Evolutionary conservation across 306 rosid species (phyloP).

Genomic region (Aeschynomene evenia): DNA sequence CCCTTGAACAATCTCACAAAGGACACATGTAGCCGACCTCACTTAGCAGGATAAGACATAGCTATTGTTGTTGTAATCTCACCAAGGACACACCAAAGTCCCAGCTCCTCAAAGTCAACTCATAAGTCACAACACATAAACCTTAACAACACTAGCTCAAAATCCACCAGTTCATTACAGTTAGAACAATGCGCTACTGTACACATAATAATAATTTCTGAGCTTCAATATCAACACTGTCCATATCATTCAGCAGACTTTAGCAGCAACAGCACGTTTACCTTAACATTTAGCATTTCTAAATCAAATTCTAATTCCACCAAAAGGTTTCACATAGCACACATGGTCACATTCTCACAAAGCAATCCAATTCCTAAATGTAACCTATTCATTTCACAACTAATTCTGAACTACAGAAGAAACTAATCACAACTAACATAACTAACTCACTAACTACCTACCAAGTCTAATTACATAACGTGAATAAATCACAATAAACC

Average conservation of each 20-base stretch:
- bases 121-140: not conserved
- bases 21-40: too few species aligned
- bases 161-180: not conserved
- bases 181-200: not conserved
- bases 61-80: too few species aligned
- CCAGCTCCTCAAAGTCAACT: not conserved
- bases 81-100: not conserved
- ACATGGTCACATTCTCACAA: too few species aligned
- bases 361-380: not conserved
- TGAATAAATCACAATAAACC: too few species aligned
- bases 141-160: not conserved
- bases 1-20: not conserved
- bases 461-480: too few species aligned
- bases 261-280: not conserved
- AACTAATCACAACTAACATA: too few species aligned
- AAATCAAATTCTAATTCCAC: not conserved
- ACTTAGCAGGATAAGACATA: too few species aligned
- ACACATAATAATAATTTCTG: not conserved
- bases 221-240: not conserved
- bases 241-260: not conserved
- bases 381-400: not conserved
- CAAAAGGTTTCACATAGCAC: not conserved
- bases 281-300: not conserved
- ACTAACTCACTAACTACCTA: too few species aligned
- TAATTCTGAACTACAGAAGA: not conserved